Evolutionary conservation across 2,329 filamentous ascomycete species (phyloP), one percentile per base, ranked within the genome.

Genomic region (Mycosphaerella arachidis): DNA sequence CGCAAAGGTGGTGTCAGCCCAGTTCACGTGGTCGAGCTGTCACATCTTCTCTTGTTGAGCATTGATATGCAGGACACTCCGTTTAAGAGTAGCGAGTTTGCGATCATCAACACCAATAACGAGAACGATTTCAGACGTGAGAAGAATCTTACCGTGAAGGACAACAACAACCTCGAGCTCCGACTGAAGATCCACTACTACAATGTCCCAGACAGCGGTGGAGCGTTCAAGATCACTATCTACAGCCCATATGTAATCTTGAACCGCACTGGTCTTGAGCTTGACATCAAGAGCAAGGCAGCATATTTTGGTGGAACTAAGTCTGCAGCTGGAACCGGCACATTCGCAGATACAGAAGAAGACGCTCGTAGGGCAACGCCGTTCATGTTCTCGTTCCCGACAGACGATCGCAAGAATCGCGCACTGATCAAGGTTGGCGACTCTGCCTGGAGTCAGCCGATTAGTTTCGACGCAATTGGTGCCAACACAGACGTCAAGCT

Each of bases 391-490:
- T 96, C 94, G 0, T 99, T 89, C 73, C 85, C 86, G 1, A 91
- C 84, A 20, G 90, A 96, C 65, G 94, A 99, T 70, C 89, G 90
- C 67, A 91, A 91, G 68, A 99, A 99, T 73, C 86, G 94, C 66
- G 92, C 91, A 6, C 79, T 96, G 48, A 79, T 99, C 61, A 95
- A 91, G 76, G 85, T 97, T 45, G 91, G 89, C 5, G 89, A 95
- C 57, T 97, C 94, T 0, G 85, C 87, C 61, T 99, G 94, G 95
- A 97, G 94, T 77, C 96, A 94, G 72, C 91, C 93, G 0, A 93
- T 97, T 73, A 97, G 91, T 82, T 96, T 99, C 69, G 95, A 99
- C 71, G 94, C 94, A 20, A 94, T 99, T 65, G 94, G 94, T 33
- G 97, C 93, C 70, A 92, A 89, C 0, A 88, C 91, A 16, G 92